Evolutionary conservation across 169 alveolate genomes (phyloP).

Genomic region (Plasmodium chabaudi): DNA sequence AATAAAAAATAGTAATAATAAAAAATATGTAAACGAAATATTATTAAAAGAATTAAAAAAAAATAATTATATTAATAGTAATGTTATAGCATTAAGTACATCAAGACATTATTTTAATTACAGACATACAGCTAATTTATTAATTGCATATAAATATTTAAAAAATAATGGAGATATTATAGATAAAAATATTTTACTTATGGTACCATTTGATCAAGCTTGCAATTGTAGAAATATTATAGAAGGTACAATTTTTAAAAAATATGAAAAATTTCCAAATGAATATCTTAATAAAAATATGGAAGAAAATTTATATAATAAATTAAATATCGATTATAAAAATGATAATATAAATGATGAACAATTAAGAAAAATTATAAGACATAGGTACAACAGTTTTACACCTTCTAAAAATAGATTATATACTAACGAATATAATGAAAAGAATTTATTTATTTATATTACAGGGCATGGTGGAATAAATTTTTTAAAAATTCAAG

Average conservation of each 20-base stretch:
- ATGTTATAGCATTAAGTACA: constrained; percentile 79
- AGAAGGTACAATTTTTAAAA: constrained; percentile 49
- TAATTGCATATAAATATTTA: constrained; percentile 62
- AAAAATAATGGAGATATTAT: constrained; percentile 51
- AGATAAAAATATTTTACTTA: constrained; percentile 48
- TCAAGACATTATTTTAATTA: constrained; percentile 85
- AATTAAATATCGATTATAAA: constrained; percentile 58
- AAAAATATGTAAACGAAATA: constrained; percentile 18
- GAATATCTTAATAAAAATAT: constrained; percentile 23
- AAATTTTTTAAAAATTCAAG: constrained; percentile 84
- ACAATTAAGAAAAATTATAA: constrained; percentile 61
- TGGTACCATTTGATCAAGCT: constrained; percentile 75
- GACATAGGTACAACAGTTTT: constrained; percentile 67
- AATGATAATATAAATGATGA: constrained; percentile 63
- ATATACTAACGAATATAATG: constrained; percentile 52
- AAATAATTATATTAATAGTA: constrained; percentile 76
- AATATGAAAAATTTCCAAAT: constrained; percentile 28
- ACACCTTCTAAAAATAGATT: constrained; percentile 56
- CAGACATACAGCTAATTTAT: constrained; percentile 81
- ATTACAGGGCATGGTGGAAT: constrained; percentile 89
- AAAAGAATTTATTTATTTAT: constrained; percentile 77
- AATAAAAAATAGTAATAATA: constrained; percentile 14
- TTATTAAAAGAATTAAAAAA: constrained; percentile 65
- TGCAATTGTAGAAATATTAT: constrained; percentile 67
- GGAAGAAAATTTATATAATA: constrained; percentile 28